Evolutionary conservation across 2,329 filamentous ascomycete species (phyloP).

Genomic region (Juglanconis sp.): DNA sequence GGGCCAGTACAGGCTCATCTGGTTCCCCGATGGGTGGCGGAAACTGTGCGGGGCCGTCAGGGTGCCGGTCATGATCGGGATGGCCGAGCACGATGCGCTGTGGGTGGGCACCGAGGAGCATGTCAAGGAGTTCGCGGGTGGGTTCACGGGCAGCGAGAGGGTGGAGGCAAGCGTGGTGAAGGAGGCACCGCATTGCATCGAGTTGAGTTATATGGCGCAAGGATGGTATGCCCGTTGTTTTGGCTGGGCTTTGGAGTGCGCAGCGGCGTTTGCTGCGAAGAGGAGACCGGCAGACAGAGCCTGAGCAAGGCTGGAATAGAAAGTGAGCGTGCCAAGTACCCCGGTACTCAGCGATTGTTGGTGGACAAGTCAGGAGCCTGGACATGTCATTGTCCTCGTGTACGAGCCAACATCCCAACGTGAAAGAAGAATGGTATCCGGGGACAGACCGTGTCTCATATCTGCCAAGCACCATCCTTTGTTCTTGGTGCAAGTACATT

Average conservation of each 20-base stretch:
- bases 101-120: constrained; percentile 19
- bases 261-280: background rate
- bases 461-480: too few species aligned
- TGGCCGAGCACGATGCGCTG: constrained; percentile 21
- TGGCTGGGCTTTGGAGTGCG: constrained; percentile 14
- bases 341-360: too few species aligned
- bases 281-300: too few species aligned
- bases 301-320: background rate
- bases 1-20: constrained; percentile 3
- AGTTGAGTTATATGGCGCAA: constrained; percentile 11
- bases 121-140: constrained; percentile 16
- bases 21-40: constrained; percentile 5
- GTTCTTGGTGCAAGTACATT: too few species aligned
- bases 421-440: too few species aligned
- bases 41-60: constrained; percentile 9
- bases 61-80: constrained; percentile 20
- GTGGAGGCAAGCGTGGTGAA: constrained; percentile 18
- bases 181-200: constrained; percentile 13
- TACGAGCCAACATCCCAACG: too few species aligned
- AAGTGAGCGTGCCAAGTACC: background rate
- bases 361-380: too few species aligned
- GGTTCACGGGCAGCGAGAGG: constrained; percentile 18
- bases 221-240: constrained; percentile 13
- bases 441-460: too few species aligned
- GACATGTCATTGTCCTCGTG: too few species aligned